phyloP scores from a whole-genome alignment of 2,329 filamentous ascomycete genomes.

The Xylariales sp. region DNA sequence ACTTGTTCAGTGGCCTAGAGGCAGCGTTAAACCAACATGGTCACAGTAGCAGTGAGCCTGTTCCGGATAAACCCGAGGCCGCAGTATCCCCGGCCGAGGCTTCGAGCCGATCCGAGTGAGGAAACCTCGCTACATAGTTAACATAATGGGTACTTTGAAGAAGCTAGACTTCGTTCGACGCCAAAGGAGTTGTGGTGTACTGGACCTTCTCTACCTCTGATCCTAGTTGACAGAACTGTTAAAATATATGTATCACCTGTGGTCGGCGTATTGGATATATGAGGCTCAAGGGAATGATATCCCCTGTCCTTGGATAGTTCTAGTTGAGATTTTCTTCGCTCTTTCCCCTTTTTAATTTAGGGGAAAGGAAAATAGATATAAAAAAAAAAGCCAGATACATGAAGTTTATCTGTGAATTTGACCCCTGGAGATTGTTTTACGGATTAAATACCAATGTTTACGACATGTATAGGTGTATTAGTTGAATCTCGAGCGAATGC shows the following conservation, averaged over 20 bases:
- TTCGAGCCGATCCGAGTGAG: constrained; percentile 18
- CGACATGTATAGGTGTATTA: neutral
- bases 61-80: constrained; percentile 22
- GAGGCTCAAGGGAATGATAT: neutral
- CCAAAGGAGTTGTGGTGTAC: neutral
- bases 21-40: constrained; percentile 58
- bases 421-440: neutral
- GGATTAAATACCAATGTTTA: neutral
- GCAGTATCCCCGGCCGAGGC: constrained; percentile 16
- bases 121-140: neutral
- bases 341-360: neutral
- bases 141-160: too few species aligned
- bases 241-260: constrained; percentile 1
- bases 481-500: neutral
- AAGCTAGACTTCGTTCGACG: neutral
- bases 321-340: neutral
- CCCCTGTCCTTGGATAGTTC: neutral
- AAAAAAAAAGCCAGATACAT: neutral
- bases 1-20: constrained; percentile 60
- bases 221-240: neutral
- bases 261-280: constrained; percentile 8
- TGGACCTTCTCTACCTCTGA: neutral
- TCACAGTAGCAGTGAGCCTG: constrained; percentile 38
- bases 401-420: neutral
- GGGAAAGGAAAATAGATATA: neutral